phyloP scores from a whole-genome alignment of 257 asterid species.

The Solanum sejunctum region DNA sequence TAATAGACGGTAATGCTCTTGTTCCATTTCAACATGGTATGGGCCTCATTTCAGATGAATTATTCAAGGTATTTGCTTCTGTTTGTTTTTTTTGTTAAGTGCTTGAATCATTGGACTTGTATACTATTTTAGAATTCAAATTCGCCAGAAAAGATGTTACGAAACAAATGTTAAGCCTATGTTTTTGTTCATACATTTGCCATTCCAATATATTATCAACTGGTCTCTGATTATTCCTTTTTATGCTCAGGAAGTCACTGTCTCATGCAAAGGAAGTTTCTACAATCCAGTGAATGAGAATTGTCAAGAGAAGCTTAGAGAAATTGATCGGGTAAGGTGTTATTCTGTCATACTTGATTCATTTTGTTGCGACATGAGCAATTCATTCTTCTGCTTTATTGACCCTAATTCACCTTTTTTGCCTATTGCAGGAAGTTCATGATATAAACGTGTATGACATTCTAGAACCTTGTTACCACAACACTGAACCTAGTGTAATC shows the following conservation, averaged over 20 bases:
- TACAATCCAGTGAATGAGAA: slow-evolving; percentile 27
- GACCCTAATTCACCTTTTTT: not conserved
- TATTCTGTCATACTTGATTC: not conserved
- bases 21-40: slow-evolving; percentile 91
- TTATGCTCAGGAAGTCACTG: slow-evolving; percentile 40
- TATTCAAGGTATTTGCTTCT: slow-evolving; percentile 44
- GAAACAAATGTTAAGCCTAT: not conserved
- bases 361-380: no score
- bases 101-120: not conserved
- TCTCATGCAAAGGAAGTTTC: slow-evolving; percentile 56
- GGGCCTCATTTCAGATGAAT: slow-evolving; percentile 86
- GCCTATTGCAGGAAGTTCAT: slow-evolving; percentile 36
- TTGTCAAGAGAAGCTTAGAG: slow-evolving; percentile 39
- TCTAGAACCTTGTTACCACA: slow-evolving; percentile 91
- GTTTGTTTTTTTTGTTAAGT: not conserved
- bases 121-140: not conserved
- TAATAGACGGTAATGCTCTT: slow-evolving; percentile 80
- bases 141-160: not conserved
- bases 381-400: not conserved
- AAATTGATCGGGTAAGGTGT: slow-evolving; percentile 53
- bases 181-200: not conserved
- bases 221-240: slow-evolving; percentile 6
- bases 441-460: slow-evolving; percentile 64
- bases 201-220: not conserved
- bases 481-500: slow-evolving; percentile 16